Conservation (phyloP, 495 filamentous ascomycete species). For the Aspergillus conjunctus region DNA sequence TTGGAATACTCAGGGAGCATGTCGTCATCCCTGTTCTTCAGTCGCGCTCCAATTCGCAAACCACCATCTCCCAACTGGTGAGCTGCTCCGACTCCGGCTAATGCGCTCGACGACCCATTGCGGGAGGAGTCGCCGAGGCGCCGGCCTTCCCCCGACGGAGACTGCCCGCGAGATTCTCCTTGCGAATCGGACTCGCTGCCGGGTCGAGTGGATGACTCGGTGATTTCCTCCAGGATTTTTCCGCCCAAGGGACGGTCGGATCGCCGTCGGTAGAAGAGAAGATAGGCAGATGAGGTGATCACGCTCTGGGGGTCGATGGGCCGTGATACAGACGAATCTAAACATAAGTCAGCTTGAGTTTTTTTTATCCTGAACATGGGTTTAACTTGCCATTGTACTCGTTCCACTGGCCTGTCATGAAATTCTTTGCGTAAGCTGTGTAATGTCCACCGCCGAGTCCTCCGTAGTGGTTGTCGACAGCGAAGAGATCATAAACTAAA, state of each 20-base stretch:
- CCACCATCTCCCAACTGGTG: conserved; percentile 68
- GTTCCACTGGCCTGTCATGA: conserved; percentile 81
- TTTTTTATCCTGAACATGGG: conserved; percentile 5
- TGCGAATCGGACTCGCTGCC: conserved; percentile 47
- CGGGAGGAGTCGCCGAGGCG: conserved; percentile 84
- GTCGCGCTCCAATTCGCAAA: conserved; percentile 41
- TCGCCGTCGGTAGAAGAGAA: conserved; percentile 93
- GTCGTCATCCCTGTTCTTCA: conserved; percentile 35
- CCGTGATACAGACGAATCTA: conserved; percentile 71
- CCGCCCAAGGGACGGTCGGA: conserved; percentile 76
- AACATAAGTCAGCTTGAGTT: conserved; percentile 11
- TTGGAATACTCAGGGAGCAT: conserved; percentile 27
- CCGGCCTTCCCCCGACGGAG: conserved; percentile 76
- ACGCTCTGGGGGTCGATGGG: conserved; percentile 55
- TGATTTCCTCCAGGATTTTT: conserved; percentile 67
- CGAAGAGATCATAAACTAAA: conserved; percentile 87
- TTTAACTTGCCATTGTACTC: conserved; percentile 81
- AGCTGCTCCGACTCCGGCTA: conserved; percentile 72
- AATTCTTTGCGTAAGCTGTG: conserved; percentile 91
- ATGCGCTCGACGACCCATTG: conserved; percentile 83
- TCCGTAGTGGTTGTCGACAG: conserved; percentile 92
- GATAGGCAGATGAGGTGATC: conserved; percentile 75
- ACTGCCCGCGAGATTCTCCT: conserved; percentile 51
- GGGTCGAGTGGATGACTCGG: conserved; percentile 51
- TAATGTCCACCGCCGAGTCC: conserved; percentile 93